phyloP scores from a whole-genome alignment of 371 early-diverging fungal genomes.

The Mucor racemosus region DNA sequence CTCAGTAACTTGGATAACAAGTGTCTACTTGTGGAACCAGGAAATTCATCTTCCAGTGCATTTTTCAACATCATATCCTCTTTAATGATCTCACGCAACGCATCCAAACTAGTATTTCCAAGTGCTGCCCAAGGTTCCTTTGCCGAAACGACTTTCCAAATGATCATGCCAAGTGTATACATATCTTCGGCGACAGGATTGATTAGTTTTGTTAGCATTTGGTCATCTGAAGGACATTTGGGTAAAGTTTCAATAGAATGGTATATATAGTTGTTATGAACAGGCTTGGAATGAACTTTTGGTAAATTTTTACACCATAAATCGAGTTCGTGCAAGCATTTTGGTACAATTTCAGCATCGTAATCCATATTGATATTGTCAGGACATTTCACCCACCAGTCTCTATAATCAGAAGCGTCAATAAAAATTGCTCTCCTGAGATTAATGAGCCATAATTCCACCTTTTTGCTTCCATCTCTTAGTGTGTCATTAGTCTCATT shows the following conservation, averaged over 20 bases:
- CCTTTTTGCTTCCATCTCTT: conserved; percentile 52
- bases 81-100: conserved; percentile 58
- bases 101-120: conserved; percentile 61
- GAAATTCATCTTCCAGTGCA: conserved; percentile 54
- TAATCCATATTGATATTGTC: conserved; percentile 24
- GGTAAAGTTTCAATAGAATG: conserved; percentile 68
- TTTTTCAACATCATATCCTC: conserved; percentile 54
- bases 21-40: conserved; percentile 50
- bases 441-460: conserved; percentile 61
- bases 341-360: conserved; percentile 39
- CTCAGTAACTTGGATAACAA: conserved; percentile 54
- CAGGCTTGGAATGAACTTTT: conserved; percentile 56
- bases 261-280: conserved; percentile 61
- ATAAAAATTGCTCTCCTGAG: conserved; percentile 66
- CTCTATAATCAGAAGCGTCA: conserved; percentile 40
- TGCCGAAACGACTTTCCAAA: conserved; percentile 70
- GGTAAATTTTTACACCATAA: conserved; percentile 54
- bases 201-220: conserved; percentile 49
- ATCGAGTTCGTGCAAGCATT: conserved; percentile 43
- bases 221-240: conserved; percentile 48
- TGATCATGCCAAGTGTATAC: conserved; percentile 66
- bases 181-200: conserved; percentile 67
- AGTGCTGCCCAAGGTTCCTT: conserved; percentile 69
- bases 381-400: conserved; percentile 55
- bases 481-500: conserved; percentile 44